Conservation (phyloP, 768 basidiomycete species). For the Neoboletus subvelutipes region DNA sequence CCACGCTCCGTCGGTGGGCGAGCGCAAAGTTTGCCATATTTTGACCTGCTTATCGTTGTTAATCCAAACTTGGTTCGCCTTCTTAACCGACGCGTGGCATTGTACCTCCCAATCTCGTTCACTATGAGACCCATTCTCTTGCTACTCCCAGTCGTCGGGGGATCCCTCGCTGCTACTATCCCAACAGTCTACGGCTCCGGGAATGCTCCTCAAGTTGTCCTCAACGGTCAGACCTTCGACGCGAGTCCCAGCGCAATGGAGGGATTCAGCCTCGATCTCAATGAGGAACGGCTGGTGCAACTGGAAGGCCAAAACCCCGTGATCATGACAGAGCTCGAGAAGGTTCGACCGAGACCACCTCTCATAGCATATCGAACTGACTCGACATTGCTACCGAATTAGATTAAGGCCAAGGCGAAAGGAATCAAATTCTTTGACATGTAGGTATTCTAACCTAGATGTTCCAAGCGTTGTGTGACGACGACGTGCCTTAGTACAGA, state of each 20-base stretch:
- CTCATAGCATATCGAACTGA: not conserved
- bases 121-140: constrained; percentile 16
- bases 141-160: constrained; percentile 19
- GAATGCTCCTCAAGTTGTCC: constrained; percentile 20
- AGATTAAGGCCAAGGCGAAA: constrained; percentile 77
- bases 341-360: constrained; percentile 44
- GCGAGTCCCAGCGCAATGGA: constrained; percentile 15
- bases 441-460: constrained; percentile 40
- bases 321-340: constrained; percentile 89
- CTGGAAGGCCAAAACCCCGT: constrained; percentile 67
- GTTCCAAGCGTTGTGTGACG: not conserved
- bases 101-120: not conserved
- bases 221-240: constrained; percentile 30
- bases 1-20: too few species aligned
- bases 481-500: constrained; percentile 58
- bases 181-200: constrained; percentile 5
- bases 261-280: constrained; percentile 72
- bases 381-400: not conserved
- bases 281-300: constrained; percentile 71
- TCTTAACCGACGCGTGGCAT: not conserved
- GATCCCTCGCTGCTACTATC: constrained; percentile 21
- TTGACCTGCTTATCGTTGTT: constrained; percentile 13
- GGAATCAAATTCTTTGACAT: constrained; percentile 88
- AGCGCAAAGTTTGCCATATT: not conserved
- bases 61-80: not conserved